These are phyloP conservation scores for Ceratocystis destructans DNA, from an alignment of 2,329 filamentous ascomycete species.

Conservation along the genomic window DNA sequence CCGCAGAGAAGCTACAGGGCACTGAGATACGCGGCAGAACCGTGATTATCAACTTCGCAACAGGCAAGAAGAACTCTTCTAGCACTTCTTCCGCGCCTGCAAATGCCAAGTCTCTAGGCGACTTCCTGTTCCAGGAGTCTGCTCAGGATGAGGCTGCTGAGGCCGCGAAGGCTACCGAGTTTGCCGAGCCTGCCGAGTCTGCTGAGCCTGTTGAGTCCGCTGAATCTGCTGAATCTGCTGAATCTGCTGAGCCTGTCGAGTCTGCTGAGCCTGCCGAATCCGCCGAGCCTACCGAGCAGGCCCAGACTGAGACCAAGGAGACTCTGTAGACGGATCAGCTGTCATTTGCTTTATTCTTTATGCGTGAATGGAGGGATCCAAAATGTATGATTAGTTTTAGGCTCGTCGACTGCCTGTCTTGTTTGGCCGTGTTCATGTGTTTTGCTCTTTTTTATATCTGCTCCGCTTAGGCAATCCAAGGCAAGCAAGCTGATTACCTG, in stretches of 20 bases:
- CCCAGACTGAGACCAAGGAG: neutral
- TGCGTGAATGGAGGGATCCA: neutral
- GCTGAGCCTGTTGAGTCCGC: neutral
- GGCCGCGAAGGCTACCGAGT: neutral
- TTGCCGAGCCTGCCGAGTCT: neutral
- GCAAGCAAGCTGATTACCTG: neutral
- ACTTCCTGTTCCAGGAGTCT: neutral
- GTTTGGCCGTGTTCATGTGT: neutral
- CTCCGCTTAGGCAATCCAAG: neutral
- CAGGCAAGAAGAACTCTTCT: conserved; percentile 11
- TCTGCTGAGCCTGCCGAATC: neutral
- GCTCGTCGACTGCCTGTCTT: neutral
- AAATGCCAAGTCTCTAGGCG: neutral
- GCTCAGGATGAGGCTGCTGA: neutral
- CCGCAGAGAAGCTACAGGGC: conserved; percentile 39
- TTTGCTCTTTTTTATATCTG: conserved; percentile 1
- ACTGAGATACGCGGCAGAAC: conserved; percentile 51
- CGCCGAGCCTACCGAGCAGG: neutral
- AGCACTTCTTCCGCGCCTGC: neutral
- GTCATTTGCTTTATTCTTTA: neutral
- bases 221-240: neutral
- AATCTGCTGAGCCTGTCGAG: neutral
- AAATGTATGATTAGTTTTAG: conserved; percentile 4
- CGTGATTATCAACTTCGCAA: conserved; percentile 52
- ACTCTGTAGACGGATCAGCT: neutral